Base-by-base conservation (phyloP, 768 basidiomycete species). In the Auricularia heimuer region DNA sequence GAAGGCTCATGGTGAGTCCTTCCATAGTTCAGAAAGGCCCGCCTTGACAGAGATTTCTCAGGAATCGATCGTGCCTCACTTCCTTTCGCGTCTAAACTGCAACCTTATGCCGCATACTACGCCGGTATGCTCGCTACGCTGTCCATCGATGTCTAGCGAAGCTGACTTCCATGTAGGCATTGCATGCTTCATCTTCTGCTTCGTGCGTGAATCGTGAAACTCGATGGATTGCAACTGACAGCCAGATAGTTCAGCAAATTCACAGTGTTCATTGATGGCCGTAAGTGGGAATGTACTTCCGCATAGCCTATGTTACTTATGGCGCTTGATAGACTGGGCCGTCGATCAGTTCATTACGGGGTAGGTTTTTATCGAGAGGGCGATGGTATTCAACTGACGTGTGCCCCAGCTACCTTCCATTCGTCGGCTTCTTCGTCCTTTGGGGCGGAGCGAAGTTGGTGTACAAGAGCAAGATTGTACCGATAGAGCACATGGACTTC, bases 401-500 rank as follows among this genome's bases (percentile, higher is more conserved):
- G 18, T 8, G 18, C 56, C 12, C 4, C 29, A 92, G 85, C 73
- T 97, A 95, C 74, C 72, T 94, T 54, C 90, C 88, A 47, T 63
- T 69, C 37, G 68, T 71, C n/a, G 63, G 87, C 37, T 92, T 94
- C 84, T 91, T 92, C 21, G 63, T 94, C 62, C 71, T 96, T 44
- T 96, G 90, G 74, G 7, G 80, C 44, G 80, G 75, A 18, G 82
- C 86, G 66, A 84, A 83, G 70, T 66, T 88, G 47, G 81, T 78
- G 72, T 83, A 79, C 65, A 82, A 79, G 70, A 75, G 77, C 54
- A 77, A 78, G 21, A 68, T 78, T 34, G 77, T 86, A 54, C 72
- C 75, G 44, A 68, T 85, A 0, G 71, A 80, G 24, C 85, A 95
- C 42, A 94, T 98, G 90, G 95, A 97, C 76, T 94, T 95, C 71